Evolutionary conservation across 176 grass and related monocot species (phyloP), one percentile per base, ranked within the genome.

Genomic region (Eleusine coracana): DNA sequence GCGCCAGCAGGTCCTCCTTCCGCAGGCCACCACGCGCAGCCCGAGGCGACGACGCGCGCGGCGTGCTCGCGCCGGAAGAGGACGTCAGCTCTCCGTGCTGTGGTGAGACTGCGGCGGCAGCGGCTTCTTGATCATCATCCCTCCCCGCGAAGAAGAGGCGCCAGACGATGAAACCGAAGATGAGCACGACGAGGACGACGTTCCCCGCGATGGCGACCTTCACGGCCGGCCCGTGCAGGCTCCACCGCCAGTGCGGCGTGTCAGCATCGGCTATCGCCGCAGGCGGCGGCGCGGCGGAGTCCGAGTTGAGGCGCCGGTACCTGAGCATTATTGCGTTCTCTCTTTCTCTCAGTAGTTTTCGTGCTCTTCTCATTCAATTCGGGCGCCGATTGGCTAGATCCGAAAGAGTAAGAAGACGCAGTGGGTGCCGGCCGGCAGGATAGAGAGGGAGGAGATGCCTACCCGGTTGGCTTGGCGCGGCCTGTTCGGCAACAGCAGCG

Each of bases 131-230:
- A 42, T 10, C 11, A 46, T 46, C 11, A 46, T 28, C 20, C 27
- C 16, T 44, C 61, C 78, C 69, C 13, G 23, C 74, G 70, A 84
- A 89, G 82, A 89, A 93, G 78, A 90, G 45, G 12, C 82, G 66
- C 74, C 86, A 93, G 45, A 88, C 1, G 27, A 85, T 9, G 77
- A 52, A 70, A 10, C 40, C 51, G 72, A 93, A 85, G 40, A 90
- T 49, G 72, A 93, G 65, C 76, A 61, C 39, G 59, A 72, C 63
- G 64, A 83, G 13, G 23, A 83, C 10, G 45, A 77, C 73, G 79
- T 90, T 90, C 54, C 82, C 81, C 40, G 87, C 77, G 49, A 80
- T 10, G 80, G 66, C 82, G 16, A 75, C 31, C 70, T 76, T 90
- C 58, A 34, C 28, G 67, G 70, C 83, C 16, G 42, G 5, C 36